A percentile compares a stretch with the other conserved stretches of the same genome.
phyloP scores from a whole-genome alignment of 352 stramenopile genomes.

The Phytophthora aleatoria region DNA sequence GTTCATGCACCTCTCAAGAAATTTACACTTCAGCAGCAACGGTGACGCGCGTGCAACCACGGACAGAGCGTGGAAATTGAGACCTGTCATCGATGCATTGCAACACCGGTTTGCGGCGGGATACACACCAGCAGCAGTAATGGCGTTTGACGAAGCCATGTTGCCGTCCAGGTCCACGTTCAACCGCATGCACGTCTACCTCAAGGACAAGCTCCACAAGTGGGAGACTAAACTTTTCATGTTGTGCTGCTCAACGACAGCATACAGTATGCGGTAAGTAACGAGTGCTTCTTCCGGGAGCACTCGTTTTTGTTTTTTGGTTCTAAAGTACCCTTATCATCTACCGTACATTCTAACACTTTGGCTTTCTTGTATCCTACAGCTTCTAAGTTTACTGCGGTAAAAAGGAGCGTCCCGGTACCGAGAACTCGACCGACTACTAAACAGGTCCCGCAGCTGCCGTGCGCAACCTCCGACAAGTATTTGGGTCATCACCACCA shows the following conservation, averaged over 20 bases:
- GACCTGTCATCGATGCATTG: not conserved
- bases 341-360: not conserved
- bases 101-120: not conserved
- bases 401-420: not conserved
- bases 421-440: not conserved
- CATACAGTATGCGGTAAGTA: not conserved
- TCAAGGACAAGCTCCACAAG: not conserved
- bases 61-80: not conserved
- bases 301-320: not conserved
- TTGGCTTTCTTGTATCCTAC: not conserved
- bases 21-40: conserved; percentile 5
- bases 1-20: conserved; percentile 10
- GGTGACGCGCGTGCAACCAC: not conserved
- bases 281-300: not conserved
- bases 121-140: not conserved
- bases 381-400: not conserved
- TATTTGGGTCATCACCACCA: no score
- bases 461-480: not conserved
- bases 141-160: not conserved
- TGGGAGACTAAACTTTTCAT: not conserved
- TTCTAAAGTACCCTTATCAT: not conserved
- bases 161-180: not conserved
- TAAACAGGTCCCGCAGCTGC: not conserved
- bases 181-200: not conserved
- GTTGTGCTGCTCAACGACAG: not conserved